Evolutionary conservation across 1,139 yeast species (phyloP).

Genomic region (Pichia sp.): DNA sequence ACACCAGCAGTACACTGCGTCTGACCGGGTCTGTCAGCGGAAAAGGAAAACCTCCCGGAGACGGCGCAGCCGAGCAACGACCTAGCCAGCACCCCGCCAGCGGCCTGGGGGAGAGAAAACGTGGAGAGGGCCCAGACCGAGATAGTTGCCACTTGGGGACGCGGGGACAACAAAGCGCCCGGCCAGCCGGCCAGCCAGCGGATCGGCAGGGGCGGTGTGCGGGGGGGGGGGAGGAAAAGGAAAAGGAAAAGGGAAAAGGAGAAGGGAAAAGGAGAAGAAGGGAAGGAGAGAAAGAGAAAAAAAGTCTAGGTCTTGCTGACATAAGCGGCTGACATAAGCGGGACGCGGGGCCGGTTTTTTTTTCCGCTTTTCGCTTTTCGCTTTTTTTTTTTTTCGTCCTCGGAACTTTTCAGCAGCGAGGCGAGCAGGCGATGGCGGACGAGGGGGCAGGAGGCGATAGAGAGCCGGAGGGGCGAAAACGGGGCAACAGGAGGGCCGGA

Average conservation of each 20-base stretch:
- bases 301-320: neutral
- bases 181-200: too few relatives aligned
- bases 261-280: neutral
- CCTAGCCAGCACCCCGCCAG: too few relatives aligned
- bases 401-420: neutral
- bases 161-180: too few relatives aligned
- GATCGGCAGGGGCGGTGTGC: too few relatives aligned
- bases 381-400: neutral
- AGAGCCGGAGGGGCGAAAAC: too few relatives aligned
- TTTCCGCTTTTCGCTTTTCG: neutral
- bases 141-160: too few relatives aligned
- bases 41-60: too few relatives aligned
- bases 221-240: neutral
- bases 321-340: neutral
- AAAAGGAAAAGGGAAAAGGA: neutral
- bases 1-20: too few relatives aligned
- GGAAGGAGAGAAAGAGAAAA: neutral
- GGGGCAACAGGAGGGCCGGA: neutral
- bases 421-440: neutral
- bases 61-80: too few relatives aligned
- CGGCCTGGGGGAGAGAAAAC: too few relatives aligned
- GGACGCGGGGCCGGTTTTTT: neutral
- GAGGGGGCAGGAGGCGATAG: too few relatives aligned
- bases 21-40: too few relatives aligned
- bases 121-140: neutral